A percentile compares a stretch with the other conserved stretches of the same genome.
phyloP scores from a whole-genome alignment of 768 basidiomycete species.

The Tremella mesenterica region DNA sequence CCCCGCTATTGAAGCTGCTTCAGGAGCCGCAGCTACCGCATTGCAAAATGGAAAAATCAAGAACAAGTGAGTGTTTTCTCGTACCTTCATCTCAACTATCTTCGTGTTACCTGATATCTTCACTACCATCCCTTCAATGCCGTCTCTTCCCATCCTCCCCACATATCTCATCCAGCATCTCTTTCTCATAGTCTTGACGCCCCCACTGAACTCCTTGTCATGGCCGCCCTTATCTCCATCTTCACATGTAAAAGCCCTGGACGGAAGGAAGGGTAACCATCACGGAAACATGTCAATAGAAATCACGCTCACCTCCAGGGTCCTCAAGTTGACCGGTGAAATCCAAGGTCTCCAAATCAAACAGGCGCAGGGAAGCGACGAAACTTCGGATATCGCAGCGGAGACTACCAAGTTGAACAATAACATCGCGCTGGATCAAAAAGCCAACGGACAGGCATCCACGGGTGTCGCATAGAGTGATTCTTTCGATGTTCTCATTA shows the following conservation, averaged over 20 bases:
- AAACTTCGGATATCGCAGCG: slow-evolving; percentile 2
- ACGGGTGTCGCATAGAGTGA: background rate
- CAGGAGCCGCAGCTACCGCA: slow-evolving; percentile 5
- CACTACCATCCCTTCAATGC: too few species aligned
- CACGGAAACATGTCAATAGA: too few species aligned
- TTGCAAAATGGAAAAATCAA: slow-evolving; percentile 17
- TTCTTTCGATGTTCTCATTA: too few species aligned
- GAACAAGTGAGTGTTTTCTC: slow-evolving; percentile 11
- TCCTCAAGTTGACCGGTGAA: slow-evolving; percentile 13
- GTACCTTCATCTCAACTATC: too few species aligned
- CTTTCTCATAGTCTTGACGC: too few species aligned
- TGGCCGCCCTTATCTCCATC: background rate
- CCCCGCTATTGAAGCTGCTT: slow-evolving; percentile 11
- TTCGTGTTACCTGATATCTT: too few species aligned
- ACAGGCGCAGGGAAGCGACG: slow-evolving; percentile 10
- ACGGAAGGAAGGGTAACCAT: too few species aligned
- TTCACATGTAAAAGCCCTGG: background rate
- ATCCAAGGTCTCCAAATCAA: slow-evolving; percentile 9
- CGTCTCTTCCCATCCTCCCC: too few species aligned
- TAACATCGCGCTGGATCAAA: slow-evolving; percentile 8
- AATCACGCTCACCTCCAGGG: slow-evolving; percentile 2
- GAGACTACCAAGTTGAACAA: slow-evolving; percentile 10
- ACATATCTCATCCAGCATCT: too few species aligned
- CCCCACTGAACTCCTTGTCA: too few species aligned
- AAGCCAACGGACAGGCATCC: background rate